Evolutionary conservation across 2,329 filamentous ascomycete genomes (phyloP).

Genomic region (Colletotrichum agaves): DNA sequence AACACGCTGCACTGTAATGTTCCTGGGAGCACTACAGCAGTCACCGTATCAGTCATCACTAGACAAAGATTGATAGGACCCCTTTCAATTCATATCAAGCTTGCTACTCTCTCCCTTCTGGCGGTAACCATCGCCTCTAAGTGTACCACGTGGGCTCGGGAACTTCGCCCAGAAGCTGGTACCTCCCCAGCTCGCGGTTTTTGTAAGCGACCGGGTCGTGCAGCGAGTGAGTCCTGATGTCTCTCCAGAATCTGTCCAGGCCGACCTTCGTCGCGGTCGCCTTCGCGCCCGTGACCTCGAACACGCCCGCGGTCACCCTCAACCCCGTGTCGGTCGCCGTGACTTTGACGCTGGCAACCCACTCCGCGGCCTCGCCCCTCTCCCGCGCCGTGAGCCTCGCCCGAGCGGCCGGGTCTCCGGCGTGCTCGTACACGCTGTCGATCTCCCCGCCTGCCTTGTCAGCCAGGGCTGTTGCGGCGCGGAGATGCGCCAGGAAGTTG

Average conservation of each 20-base stretch:
- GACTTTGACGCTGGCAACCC: slow-evolving; percentile 71
- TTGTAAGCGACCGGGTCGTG: slow-evolving; percentile 77
- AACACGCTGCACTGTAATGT: no score
- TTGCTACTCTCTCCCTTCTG: no score
- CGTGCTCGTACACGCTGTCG: slow-evolving; percentile 56
- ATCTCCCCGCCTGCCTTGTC: slow-evolving; percentile 65
- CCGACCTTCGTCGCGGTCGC: slow-evolving; percentile 68
- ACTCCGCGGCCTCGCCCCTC: slow-evolving; percentile 70
- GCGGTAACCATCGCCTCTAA: slow-evolving; percentile 40
- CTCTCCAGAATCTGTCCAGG: slow-evolving; percentile 73
- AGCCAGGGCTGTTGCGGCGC: slow-evolving; percentile 67
- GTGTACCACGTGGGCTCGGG: slow-evolving; percentile 73
- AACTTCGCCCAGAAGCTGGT: slow-evolving; percentile 64
- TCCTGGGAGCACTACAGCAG: no score
- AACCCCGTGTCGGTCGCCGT: slow-evolving; percentile 70
- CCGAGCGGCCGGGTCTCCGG: slow-evolving; percentile 49
- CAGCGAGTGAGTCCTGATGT: slow-evolving; percentile 72
- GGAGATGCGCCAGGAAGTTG: slow-evolving; percentile 70
- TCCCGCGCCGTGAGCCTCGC: slow-evolving; percentile 58
- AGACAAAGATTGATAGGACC: not conserved
- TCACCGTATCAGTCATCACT: no score
- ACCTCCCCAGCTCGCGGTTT: slow-evolving; percentile 70
- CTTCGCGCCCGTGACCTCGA: slow-evolving; percentile 71
- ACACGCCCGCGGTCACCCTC: slow-evolving; percentile 68
- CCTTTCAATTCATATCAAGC: not conserved